Base-by-base conservation (phyloP, 352 stramenopile species). In the Globisporangium orthogonon region DNA sequence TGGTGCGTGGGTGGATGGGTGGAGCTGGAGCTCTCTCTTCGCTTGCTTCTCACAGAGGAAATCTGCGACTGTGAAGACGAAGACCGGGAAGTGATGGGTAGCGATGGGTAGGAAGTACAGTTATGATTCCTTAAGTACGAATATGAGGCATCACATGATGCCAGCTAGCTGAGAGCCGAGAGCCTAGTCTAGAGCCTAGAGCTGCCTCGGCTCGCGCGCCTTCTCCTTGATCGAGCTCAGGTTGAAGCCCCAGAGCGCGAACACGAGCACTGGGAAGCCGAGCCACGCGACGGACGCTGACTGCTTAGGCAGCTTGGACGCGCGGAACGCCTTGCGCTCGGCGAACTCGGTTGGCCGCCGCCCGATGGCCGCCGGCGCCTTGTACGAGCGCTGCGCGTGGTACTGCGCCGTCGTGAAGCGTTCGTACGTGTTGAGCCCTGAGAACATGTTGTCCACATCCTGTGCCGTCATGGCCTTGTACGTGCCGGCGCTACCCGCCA, bases 341-440 rank as follows among this genome's bases (percentile, higher is more conserved):
- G 68, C 61, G 44, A 91, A 79, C 41, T 74, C 71, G 1, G 79
- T 89, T 30, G 58, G 67, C 41, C 82, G 74, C 33, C 82, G 70
- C 18, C 82, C 82, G 43, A 91, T 86, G 9, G 74, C 57, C 43
- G 67, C 61, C 0, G 81, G 81, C 4, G 81, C 81, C 11, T 76
- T 59, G 50, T 70, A 58, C 23, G 79, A 88, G 5, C 82, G 76
- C 52, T 75, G 64, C 40, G 63, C 62, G 48, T 91, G 70, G 61
- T 87, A 91, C 56, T 91, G 65, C 15, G 82, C 82, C 17, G 82
- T 91, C 23, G 79, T 87, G 57, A 89, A 89, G 68, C 82, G 82
- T 55, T 89, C 79, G 60, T 80, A 87, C 45, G 69, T 68, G 62
- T 91, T 91, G 17, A 89, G 63, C 0, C 73, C 78, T 0, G 73